Evolutionary conservation across 148 eudicot genomes (phyloP).

Genomic region (Gaultheria prostrata): DNA sequence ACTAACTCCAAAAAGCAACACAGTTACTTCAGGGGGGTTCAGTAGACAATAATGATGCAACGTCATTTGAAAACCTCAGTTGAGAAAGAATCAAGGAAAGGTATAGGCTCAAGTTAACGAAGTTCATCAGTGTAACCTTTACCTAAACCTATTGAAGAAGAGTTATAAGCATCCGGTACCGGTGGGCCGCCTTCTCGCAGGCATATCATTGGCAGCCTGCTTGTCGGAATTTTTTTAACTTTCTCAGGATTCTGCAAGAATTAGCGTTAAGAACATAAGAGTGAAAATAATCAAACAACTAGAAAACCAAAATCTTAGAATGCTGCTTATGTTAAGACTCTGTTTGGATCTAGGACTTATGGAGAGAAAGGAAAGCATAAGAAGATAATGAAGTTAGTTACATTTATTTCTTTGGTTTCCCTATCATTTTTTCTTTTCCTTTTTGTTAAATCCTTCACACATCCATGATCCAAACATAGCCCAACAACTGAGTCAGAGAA

Average conservation of each 20-base stretch:
- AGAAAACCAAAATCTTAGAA: neutral
- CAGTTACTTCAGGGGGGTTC: neutral
- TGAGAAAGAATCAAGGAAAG: neutral
- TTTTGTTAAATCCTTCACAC: neutral
- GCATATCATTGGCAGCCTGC: slow-evolving; percentile 72
- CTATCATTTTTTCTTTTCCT: neutral
- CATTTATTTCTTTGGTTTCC: neutral
- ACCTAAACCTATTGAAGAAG: slow-evolving; percentile 58
- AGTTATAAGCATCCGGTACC: slow-evolving; percentile 67
- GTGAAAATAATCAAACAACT: slow-evolving; percentile 6
- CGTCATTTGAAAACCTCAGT: neutral
- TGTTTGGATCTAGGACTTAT: neutral
- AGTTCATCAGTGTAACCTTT: slow-evolving; percentile 16
- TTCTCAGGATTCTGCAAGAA: slow-evolving; percentile 45
- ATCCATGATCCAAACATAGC: neutral
- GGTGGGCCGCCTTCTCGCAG: slow-evolving; percentile 87
- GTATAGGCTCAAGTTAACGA: neutral
- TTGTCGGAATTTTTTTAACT: slow-evolving; percentile 31
- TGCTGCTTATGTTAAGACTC: neutral
- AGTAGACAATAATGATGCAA: neutral
- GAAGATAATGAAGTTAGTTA: neutral
- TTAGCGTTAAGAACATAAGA: slow-evolving; percentile 7
- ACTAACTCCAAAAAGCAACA: slow-evolving; percentile 1
- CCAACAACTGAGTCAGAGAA: neutral
- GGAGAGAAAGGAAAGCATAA: neutral